Evolutionary conservation across 2,329 filamentous ascomycete species (phyloP), one percentile per base, ranked within the genome.

Genomic region (Botrytis galanthina): DNA sequence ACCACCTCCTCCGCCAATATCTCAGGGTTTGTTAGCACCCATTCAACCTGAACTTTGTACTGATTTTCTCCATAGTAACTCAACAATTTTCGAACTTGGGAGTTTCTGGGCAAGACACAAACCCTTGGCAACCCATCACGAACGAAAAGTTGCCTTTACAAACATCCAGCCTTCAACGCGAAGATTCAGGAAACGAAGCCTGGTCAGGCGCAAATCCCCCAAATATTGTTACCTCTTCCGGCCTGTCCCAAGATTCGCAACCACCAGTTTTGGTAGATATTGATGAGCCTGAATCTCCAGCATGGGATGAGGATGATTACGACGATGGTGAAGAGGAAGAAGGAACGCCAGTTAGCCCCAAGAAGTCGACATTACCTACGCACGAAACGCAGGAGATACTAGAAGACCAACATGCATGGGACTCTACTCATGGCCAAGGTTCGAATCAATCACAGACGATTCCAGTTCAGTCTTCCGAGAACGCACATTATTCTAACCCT

Each of bases 271-370:
- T 79, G 59, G 66, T 80, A n/a, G 75, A 80, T 73, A 48, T 78
- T 37, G 78, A 80, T n/a, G 76, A 77, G 59, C 75, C 76, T 16
- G 79, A 80, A 74, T 80, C 80, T 1, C 79, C 78, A n/a, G 79
- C 78, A 54, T 80, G 79, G 79, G 78, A 81, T 60, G 80, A 81
- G 46, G 79, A 80, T 74, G 78, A 78, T 61, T 71, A 71, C 12
- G 68, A 73, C 9, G 71, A 73, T 39, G 66, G 35, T 4, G 71
- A 54, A 26, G 61, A 46, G 8, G 70, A 72, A 35, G 66, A 73
- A 32, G 46, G 46, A 26, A 48, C 57, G 22, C 39, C 46, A 8
- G 29, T 54, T 60, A 32, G 57, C 29, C 32, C 69, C 18, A 46
- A 44, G 73, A 76, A 77, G 18, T 73, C 74, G 12, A 61, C 42